Percentiles rank a stretch among this genome's conserved stretches.
Conservation (phyloP, 139 green algal species). For the Chlamydomonas schloesseri region DNA sequence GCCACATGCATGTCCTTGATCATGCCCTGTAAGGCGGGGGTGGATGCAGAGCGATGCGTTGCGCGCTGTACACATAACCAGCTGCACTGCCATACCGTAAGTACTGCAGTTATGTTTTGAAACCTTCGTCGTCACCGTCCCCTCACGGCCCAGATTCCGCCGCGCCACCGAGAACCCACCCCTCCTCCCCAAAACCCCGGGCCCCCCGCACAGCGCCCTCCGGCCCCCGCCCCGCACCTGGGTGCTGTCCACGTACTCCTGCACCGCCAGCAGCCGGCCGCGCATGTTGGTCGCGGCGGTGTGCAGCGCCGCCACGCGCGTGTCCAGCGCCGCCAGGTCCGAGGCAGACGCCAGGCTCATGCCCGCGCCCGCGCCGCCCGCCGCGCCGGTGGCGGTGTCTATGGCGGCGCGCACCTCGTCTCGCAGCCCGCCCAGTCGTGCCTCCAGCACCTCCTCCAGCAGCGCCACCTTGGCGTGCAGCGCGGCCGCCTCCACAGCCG, state of each 20-base stretch:
- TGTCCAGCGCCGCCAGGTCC: constrained; percentile 24
- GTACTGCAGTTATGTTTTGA: too few species aligned
- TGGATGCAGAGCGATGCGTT: background rate
- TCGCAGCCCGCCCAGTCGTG: background rate
- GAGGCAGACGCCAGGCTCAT: background rate
- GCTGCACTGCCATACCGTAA: too few species aligned
- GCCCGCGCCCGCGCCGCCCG: background rate
- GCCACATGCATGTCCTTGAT: constrained; percentile 57
- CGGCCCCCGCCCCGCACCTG: constrained; percentile 6
- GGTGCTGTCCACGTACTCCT: constrained; percentile 59
- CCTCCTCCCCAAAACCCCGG: too few species aligned
- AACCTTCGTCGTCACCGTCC: too few species aligned
- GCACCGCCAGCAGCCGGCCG: constrained; percentile 44
- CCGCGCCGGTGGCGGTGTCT: background rate
- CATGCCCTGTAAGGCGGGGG: too few species aligned
- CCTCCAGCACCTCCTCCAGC: background rate
- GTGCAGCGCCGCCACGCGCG: constrained; percentile 34
- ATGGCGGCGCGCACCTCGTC: background rate
- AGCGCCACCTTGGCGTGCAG: background rate
- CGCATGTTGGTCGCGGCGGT: constrained; percentile 38
- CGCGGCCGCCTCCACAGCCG: background rate
- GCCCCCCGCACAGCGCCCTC: too few species aligned
- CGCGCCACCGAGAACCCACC: too few species aligned
- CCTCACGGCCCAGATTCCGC: too few species aligned
- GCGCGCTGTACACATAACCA: too few species aligned